phyloP scores from a whole-genome alignment of 306 rosid genomes.

The Begonia fuchsioides region DNA sequence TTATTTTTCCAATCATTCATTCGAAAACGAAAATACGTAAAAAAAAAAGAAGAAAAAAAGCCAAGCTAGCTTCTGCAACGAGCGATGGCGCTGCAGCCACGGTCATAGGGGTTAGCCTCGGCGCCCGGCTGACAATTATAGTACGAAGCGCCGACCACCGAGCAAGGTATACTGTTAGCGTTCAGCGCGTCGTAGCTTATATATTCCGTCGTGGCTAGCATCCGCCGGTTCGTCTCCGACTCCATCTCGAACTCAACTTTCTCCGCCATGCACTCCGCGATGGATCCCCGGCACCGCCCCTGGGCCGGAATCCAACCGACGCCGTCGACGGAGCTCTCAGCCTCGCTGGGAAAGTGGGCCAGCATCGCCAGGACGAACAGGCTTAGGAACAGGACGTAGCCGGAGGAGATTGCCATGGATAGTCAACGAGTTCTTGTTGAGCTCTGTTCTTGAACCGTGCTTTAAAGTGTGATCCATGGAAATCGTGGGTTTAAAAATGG shows the following conservation, averaged over 20 bases:
- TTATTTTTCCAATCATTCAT: too few species aligned
- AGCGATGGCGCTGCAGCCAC: conserved; percentile 57
- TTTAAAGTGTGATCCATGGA: too few species aligned
- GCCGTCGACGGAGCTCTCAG: conserved; percentile 6
- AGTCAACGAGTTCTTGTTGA: too few species aligned
- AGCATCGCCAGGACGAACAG: conserved; percentile 13
- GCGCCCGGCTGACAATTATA: conserved; percentile 65
- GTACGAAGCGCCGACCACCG: conserved; percentile 62
- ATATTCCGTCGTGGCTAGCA: conserved; percentile 49
- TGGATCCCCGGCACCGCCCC: conserved; percentile 38
- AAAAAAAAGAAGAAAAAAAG: neutral
- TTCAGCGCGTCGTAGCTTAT: conserved; percentile 65
- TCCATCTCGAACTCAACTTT: conserved; percentile 29
- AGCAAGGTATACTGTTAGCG: conserved; percentile 62
- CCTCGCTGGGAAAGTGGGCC: conserved; percentile 2
- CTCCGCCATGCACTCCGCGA: conserved; percentile 50
- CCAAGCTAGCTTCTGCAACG: conserved; percentile 45
- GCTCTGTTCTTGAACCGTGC: too few species aligned
- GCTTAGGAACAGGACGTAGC: conserved; percentile 13
- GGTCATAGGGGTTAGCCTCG: conserved; percentile 51
- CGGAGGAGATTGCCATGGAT: conserved; percentile 23
- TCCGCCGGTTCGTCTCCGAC: conserved; percentile 41
- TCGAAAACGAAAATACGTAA: neutral
- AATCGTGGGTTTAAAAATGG: too few species aligned
- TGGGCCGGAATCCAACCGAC: conserved; percentile 25